A percentile compares a stretch with the other conserved stretches of the same genome.
phyloP scores from a whole-genome alignment of 2,329 filamentous ascomycete species.

The Sporothrix phasma region DNA sequence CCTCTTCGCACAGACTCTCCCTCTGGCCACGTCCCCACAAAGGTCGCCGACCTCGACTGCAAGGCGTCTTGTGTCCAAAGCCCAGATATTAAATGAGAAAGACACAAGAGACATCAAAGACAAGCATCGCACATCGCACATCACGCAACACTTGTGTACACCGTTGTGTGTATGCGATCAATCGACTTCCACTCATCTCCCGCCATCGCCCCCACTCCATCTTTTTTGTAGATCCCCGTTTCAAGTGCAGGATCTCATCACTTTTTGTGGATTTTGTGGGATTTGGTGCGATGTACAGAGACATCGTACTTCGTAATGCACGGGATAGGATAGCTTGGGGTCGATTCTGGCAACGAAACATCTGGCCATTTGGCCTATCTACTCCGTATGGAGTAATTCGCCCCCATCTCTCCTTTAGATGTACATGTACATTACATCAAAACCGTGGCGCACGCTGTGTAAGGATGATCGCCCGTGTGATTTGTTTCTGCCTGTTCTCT shows the following conservation, averaged over 20 bases:
- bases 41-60: conserved; percentile 7
- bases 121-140: background rate
- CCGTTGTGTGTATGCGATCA: no score
- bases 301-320: no score
- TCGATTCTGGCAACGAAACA: no score
- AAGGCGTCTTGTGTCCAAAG: background rate
- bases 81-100: no score
- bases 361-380: no score
- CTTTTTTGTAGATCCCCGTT: background rate
- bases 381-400: no score
- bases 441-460: background rate
- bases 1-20: background rate
- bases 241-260: conserved; percentile 1
- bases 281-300: no score
- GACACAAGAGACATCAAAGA: background rate
- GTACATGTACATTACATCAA: background rate
- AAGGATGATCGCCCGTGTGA: background rate
- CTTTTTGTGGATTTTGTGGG: background rate
- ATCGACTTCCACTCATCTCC: no score
- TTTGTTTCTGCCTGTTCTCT: background rate
- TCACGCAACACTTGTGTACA: no score
- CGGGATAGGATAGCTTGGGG: no score
- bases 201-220: background rate
- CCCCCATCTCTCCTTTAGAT: background rate
- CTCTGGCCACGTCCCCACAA: background rate